Conservation (phyloP, 2,329 filamentous ascomycete species). For the Cercospora sojina region DNA sequence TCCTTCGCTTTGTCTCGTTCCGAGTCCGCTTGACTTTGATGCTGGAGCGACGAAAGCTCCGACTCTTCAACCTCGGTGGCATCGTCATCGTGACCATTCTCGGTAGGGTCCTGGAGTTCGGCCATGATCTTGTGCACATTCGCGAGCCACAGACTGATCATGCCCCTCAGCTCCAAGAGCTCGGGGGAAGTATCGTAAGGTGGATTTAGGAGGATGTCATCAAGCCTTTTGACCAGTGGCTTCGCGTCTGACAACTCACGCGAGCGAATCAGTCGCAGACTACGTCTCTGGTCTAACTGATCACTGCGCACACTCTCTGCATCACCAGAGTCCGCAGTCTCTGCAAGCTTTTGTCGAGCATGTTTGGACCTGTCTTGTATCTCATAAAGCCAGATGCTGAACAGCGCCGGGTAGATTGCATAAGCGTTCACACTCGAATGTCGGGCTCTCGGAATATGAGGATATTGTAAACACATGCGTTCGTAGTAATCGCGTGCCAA, state of each 20-base stretch:
- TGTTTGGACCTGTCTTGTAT: conserved; percentile 60
- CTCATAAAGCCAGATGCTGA: conserved; percentile 77
- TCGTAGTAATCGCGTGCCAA: conserved; percentile 71
- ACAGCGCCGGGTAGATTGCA: conserved; percentile 79
- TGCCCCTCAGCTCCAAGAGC: conserved; percentile 69
- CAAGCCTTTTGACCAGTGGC: conserved; percentile 67
- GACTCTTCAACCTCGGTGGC: neutral
- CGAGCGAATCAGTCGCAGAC: conserved; percentile 8
- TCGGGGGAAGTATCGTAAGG: conserved; percentile 69
- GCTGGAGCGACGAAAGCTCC: conserved; percentile 6
- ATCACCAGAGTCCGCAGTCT: conserved; percentile 10
- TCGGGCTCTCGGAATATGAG: conserved; percentile 63
- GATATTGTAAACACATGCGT: conserved; percentile 72
- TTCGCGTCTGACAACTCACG: conserved; percentile 58
- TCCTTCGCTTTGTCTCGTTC: conserved; percentile 21
- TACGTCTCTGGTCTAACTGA: conserved; percentile 34
- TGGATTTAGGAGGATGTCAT: conserved; percentile 65
- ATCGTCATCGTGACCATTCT: neutral
- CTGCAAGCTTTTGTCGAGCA: conserved; percentile 35
- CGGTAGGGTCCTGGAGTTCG: neutral
- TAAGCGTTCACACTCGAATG: conserved; percentile 59
- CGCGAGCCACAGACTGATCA: conserved; percentile 71
- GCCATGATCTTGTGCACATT: conserved; percentile 54
- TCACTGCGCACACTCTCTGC: conserved; percentile 4
- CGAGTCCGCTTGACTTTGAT: conserved; percentile 8